These are phyloP conservation scores for Cyberlindnera lachancei DNA, from an alignment of 805 yeast species.

Conservation along the genomic window DNA sequence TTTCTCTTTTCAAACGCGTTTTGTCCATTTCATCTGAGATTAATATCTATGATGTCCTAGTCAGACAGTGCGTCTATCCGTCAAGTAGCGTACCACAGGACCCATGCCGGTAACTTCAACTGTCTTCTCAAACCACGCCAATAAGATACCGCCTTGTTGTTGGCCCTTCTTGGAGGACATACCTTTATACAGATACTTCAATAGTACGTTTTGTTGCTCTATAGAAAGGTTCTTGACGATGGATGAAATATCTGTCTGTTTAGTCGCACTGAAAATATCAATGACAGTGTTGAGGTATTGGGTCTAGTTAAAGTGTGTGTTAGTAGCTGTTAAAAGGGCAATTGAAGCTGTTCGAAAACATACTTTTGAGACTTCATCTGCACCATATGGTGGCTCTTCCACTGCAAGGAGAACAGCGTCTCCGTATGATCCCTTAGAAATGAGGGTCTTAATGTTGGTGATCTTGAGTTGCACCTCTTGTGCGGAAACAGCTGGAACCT, in stretches of 20 bases:
- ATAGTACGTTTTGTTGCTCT: slow-evolving; percentile 67
- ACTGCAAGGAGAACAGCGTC: slow-evolving; percentile 62
- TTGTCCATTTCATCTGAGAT: too few species aligned
- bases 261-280: slow-evolving; percentile 62
- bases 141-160: slow-evolving; percentile 76
- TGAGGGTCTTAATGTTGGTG: slow-evolving; percentile 49
- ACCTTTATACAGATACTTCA: slow-evolving; percentile 80
- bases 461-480: slow-evolving; percentile 50
- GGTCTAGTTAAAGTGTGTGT: slow-evolving; percentile 24
- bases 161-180: slow-evolving; percentile 75
- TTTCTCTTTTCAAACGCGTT: neutral
- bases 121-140: slow-evolving; percentile 90
- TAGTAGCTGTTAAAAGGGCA: slow-evolving; percentile 21
- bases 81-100: slow-evolving; percentile 76
- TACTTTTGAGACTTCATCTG: slow-evolving; percentile 46
- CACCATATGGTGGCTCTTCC: slow-evolving; percentile 77
- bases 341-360: slow-evolving; percentile 15
- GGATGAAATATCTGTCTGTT: slow-evolving; percentile 56
- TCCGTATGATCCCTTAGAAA: slow-evolving; percentile 65
- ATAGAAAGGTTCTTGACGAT: slow-evolving; percentile 51
- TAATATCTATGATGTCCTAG: neutral
- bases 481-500: slow-evolving; percentile 33
- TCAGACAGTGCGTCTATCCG: slow-evolving; percentile 81
- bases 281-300: slow-evolving; percentile 50
- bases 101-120: slow-evolving; percentile 82